These are phyloP conservation scores for Nicotiana paniculata DNA, from an alignment of 257 asterid genomes.

Conservation along the genomic window DNA sequence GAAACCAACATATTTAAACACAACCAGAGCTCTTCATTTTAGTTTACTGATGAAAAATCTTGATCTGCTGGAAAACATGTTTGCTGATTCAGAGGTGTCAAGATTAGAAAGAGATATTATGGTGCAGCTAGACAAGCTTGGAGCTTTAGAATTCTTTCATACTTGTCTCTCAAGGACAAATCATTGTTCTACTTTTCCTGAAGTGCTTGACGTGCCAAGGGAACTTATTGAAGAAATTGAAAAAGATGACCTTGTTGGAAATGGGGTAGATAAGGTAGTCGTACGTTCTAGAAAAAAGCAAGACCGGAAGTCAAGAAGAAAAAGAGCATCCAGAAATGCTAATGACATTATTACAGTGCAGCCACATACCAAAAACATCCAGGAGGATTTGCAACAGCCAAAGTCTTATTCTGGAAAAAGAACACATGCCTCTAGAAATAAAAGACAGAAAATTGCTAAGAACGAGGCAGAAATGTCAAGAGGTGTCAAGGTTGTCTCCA, in stretches of 20 bases:
- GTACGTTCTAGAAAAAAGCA: conserved; percentile 51
- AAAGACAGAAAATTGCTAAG: conserved; percentile 40
- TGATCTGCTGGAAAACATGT: conserved; percentile 53
- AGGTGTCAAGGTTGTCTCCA: conserved; percentile 72
- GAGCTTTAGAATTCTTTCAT: conserved; percentile 69
- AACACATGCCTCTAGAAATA: conserved; percentile 28
- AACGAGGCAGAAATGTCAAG: conserved; percentile 73
- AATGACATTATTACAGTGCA: conserved; percentile 13
- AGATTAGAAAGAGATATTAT: conserved; percentile 68
- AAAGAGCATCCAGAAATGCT: conserved; percentile 22
- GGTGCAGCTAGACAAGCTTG: conserved; percentile 60
- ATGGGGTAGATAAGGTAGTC: conserved; percentile 26
- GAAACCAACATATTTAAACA: conserved; percentile 18
- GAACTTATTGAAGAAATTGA: conserved; percentile 32
- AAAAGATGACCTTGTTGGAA: conserved; percentile 17
- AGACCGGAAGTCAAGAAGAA: conserved; percentile 52
- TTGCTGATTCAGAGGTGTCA: conserved; percentile 40
- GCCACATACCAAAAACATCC: conserved; percentile 5
- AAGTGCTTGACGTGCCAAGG: conserved; percentile 19
- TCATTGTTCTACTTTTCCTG: conserved; percentile 23
- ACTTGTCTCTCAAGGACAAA: conserved; percentile 43
- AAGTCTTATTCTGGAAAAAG: conserved; percentile 23
- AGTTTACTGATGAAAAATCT: conserved; percentile 64
- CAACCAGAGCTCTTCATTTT: conserved; percentile 40
- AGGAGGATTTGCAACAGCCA: conserved; percentile 14